These are phyloP conservation scores for Metarhizium rileyi DNA, from an alignment of 2,329 filamentous ascomycete genomes.

Conservation along the genomic window DNA sequence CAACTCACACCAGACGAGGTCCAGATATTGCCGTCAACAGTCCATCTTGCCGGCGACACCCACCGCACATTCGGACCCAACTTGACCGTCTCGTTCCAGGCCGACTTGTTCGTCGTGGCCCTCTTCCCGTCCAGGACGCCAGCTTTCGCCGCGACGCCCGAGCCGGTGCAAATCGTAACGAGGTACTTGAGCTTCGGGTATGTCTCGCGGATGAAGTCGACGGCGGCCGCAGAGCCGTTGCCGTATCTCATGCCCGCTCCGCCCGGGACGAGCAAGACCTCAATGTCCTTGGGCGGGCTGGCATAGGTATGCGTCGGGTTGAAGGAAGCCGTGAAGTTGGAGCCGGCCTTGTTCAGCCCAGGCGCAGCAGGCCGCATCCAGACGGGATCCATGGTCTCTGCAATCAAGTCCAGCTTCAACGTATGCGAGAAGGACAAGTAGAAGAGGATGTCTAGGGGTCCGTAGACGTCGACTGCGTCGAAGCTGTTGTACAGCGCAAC, in stretches of 20 bases:
- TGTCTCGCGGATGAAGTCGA: slow-evolving; percentile 28
- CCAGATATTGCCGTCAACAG: slow-evolving; percentile 56
- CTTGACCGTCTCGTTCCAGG: slow-evolving; percentile 36
- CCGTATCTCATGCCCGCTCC: slow-evolving; percentile 36
- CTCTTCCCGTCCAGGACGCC: slow-evolving; percentile 48
- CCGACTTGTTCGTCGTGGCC: slow-evolving; percentile 57
- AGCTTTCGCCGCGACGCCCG: slow-evolving; percentile 43
- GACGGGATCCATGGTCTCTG: slow-evolving; percentile 28
- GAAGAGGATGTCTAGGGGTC: slow-evolving; percentile 34
- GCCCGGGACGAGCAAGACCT: slow-evolving; percentile 53
- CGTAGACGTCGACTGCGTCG: slow-evolving; percentile 25
- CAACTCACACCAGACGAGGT: slow-evolving; percentile 43
- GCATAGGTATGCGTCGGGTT: slow-evolving; percentile 41
- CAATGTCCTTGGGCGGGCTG: slow-evolving; percentile 34
- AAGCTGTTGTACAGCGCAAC: slow-evolving; percentile 6
- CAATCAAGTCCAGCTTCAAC: slow-evolving; percentile 29
- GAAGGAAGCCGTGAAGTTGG: slow-evolving; percentile 22
- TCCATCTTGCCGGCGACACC: slow-evolving; percentile 52
- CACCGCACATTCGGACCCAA: slow-evolving; percentile 43
- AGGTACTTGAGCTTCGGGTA: slow-evolving; percentile 43
- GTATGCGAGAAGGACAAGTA: slow-evolving; percentile 22
- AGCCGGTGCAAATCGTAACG: slow-evolving; percentile 58
- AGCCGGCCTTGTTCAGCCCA: slow-evolving; percentile 10
- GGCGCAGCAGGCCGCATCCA: slow-evolving; percentile 19
- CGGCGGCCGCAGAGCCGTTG: slow-evolving; percentile 20